These are phyloP conservation scores for Xylaria sp. DNA, from an alignment of 2,329 filamentous ascomycete species.

Conservation along the genomic window DNA sequence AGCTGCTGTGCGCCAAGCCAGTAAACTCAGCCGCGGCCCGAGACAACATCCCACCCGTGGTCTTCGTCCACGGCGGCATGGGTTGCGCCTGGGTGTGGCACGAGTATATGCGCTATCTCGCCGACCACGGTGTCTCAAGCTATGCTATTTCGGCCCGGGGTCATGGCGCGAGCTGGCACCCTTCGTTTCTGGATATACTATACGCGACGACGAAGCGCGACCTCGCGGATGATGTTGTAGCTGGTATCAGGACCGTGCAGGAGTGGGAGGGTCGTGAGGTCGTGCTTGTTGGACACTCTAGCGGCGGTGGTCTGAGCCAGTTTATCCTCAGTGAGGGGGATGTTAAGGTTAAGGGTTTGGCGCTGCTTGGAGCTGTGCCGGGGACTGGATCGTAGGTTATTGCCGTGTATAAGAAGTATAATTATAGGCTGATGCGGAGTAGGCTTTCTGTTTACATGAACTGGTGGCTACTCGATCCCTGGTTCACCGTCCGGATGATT, in stretches of 20 bases:
- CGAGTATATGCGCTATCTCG: constrained; percentile 62
- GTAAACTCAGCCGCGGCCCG: constrained; percentile 32
- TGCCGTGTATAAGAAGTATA: too few relatives aligned
- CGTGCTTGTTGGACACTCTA: constrained; percentile 63
- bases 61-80: constrained; percentile 67
- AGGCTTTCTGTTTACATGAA: constrained; percentile 57
- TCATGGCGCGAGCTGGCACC: constrained; percentile 52
- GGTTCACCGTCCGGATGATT: constrained; percentile 59
- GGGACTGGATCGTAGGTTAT: constrained; percentile 59
- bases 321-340: constrained; percentile 57
- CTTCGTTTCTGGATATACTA: constrained; percentile 60
- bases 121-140: constrained; percentile 57
- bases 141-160: constrained; percentile 65
- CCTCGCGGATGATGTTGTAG: constrained; percentile 58
- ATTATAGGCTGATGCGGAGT: constrained; percentile 24
- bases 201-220: constrained; percentile 57
- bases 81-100: constrained; percentile 64
- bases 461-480: constrained; percentile 59
- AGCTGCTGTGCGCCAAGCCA: constrained; percentile 59
- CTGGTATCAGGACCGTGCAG: constrained; percentile 55
- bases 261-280: constrained; percentile 49
- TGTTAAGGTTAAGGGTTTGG: constrained; percentile 57
- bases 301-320: constrained; percentile 63
- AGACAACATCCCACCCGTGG: constrained; percentile 51
- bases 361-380: constrained; percentile 59